Evolutionary conservation across 1,284 basidiomycete genomes (phyloP), one percentile per base, ranked within the genome.

Genomic region (Psilocybe mexicana): DNA sequence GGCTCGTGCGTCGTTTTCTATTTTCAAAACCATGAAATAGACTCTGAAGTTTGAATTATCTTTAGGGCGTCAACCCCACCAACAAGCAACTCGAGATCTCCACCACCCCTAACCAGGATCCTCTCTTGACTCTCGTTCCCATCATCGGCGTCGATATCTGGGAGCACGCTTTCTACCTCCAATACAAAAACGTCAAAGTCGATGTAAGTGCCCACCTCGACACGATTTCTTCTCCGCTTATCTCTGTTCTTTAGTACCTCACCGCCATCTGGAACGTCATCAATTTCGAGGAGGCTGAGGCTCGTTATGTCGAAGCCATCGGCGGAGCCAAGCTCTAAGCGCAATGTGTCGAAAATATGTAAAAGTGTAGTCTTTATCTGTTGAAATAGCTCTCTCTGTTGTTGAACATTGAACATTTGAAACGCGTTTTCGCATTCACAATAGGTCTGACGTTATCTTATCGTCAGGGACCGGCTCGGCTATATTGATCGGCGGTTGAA

Each of bases 71-170:
- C 59, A 88, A 91, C 76, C 78, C 83, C 6, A 59, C 71, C 45
- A 83, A 72, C 63, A 86, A 87, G 75, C 79, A 78, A 63, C 84
- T 95, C 50, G 90, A 90, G 75, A 82, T 92, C 68, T 70, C 78
- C 47, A 92, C 92, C 55, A 94, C 94, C 40, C 73, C 90, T 25
- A 94, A 96, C 82, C 94, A 96, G 79, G 94, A 96, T 74, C 94
- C 94, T 60, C 83, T 96, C 58, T 76, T 93, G 63, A 73, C 76
- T 43, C 88, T 85, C 72, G 74, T 84, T 60, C 91, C 93, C 60
- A 80, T 96, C 74, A 87, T 96, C 64, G 93, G 94, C 60, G 87
- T 96, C 63, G 94, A 96, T 69, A 93, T 98, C 70, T 98, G 97
- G 96, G 92, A 94, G 75, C 93, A 94, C 74, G 85, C 88, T 11